A percentile compares a stretch with the other conserved stretches of the same genome.
Evolutionary conservation across 371 early-diverging fungal genomes (phyloP).

Genomic region (Antonospora locustae): DNA sequence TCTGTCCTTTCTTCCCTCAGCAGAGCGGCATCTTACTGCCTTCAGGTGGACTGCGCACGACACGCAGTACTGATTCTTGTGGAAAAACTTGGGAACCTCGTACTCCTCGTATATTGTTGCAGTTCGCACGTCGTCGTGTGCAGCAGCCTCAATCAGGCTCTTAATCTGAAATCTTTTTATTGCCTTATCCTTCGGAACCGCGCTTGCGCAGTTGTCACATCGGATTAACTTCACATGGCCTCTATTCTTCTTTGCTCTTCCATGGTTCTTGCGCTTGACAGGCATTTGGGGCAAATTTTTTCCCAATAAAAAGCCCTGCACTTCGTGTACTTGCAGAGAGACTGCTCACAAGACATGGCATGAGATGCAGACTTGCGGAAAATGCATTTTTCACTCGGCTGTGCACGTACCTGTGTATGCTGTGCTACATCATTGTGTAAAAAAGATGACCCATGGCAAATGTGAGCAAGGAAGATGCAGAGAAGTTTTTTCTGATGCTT

Average conservation of each 20-base stretch:
- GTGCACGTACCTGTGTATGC: too few species aligned
- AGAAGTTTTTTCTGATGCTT: too few species aligned
- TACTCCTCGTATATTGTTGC: constrained; percentile 81
- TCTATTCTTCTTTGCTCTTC: constrained; percentile 90
- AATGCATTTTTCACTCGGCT: too few species aligned
- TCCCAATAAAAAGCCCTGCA: too few species aligned
- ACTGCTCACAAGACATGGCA: too few species aligned
- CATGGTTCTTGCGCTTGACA: constrained; percentile 86
- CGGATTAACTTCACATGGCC: constrained; percentile 84
- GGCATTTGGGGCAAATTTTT: too few species aligned
- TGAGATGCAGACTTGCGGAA: too few species aligned
- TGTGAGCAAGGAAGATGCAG: too few species aligned
- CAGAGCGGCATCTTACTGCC: constrained; percentile 84
- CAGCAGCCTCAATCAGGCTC: constrained; percentile 91
- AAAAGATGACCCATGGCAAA: too few species aligned
- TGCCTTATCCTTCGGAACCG: constrained; percentile 96
- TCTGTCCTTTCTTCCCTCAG: constrained; percentile 72
- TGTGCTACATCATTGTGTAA: too few species aligned
- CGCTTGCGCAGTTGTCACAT: constrained; percentile 91
- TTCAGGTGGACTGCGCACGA: constrained; percentile 92
- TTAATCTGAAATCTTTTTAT: constrained; percentile 89
- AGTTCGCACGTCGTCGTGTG: constrained; percentile 79
- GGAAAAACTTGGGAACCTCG: constrained; percentile 86
- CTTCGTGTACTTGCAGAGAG: too few species aligned
- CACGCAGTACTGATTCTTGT: constrained; percentile 88